Percentiles rank a stretch among this genome's conserved stretches.
phyloP scores from a whole-genome alignment of 352 stramenopile species.

The Phytophthora podocarpi region DNA sequence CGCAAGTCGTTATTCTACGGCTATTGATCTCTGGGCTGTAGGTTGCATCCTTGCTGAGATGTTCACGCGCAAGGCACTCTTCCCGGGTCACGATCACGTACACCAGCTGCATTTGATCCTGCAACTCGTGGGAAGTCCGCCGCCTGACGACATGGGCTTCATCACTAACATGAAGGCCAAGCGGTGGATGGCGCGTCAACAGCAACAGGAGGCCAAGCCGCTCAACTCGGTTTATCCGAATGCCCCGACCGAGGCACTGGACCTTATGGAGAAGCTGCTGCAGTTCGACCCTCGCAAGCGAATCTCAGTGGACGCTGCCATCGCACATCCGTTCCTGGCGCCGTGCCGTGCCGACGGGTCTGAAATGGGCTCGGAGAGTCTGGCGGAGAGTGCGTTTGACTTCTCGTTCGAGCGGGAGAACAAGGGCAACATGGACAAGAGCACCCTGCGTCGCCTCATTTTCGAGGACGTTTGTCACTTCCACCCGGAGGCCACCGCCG shows the following conservation, averaged over 20 bases:
- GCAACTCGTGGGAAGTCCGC: conserved; percentile 70
- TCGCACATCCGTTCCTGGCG: conserved; percentile 80
- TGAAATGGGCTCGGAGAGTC: conserved; percentile 42
- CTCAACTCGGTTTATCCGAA: conserved; percentile 57
- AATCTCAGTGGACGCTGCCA: conserved; percentile 71
- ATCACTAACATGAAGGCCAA: conserved; percentile 86
- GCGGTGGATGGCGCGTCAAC: conserved; percentile 81
- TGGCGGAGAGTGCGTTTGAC: conserved; percentile 61
- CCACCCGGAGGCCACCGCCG: conserved; percentile 67
- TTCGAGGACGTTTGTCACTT: conserved; percentile 89
- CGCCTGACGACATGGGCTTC: conserved; percentile 71
- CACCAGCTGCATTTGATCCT: conserved; percentile 91
- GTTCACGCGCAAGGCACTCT: conserved; percentile 86
- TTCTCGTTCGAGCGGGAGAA: conserved; percentile 84
- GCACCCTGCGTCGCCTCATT: conserved; percentile 77
- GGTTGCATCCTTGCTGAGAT: conserved; percentile 99
- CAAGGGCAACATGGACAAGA: conserved; percentile 72
- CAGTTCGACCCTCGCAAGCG: conserved; percentile 89
- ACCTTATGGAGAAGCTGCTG: conserved; percentile 89
- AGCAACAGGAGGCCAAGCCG: conserved; percentile 58
- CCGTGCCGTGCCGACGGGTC: conserved; percentile 59
- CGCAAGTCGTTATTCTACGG: conserved; percentile 94
- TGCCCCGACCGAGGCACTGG: conserved; percentile 66
- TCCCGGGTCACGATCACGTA: conserved; percentile 85
- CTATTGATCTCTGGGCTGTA: conserved; percentile 96